Evolutionary conservation across 768 basidiomycete genomes (phyloP).

Genomic region (Kwoniella pini): DNA sequence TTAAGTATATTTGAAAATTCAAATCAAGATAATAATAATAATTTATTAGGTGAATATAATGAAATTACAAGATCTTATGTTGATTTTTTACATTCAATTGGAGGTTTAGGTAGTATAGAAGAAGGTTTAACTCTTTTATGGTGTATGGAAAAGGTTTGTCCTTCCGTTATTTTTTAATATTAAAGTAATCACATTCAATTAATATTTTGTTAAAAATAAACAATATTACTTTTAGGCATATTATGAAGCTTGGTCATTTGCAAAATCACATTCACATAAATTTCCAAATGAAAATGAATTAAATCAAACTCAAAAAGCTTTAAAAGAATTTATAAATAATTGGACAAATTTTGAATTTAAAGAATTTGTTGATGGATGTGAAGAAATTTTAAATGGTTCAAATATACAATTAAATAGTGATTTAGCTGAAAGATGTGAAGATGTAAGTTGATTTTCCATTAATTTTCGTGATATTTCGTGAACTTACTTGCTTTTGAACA

Average conservation of each 20-base stretch:
- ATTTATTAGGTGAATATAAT: slow-evolving; percentile 26
- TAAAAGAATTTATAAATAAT: slow-evolving; percentile 62
- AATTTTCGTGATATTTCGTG: no score
- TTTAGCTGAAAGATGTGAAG: slow-evolving; percentile 21
- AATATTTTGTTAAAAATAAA: no score
- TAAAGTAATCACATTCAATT: no score
- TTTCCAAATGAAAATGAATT: slow-evolving; percentile 56
- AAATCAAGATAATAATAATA: neutral
- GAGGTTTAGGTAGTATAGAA: slow-evolving; percentile 58
- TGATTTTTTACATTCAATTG: slow-evolving; percentile 67
- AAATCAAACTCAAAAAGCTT: slow-evolving; percentile 28
- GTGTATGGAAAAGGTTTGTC: slow-evolving; percentile 72
- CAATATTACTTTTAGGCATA: slow-evolving; percentile 61
- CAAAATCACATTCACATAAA: slow-evolving; percentile 35
- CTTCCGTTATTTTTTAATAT: no score
- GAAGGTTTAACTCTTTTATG: slow-evolving; percentile 73
- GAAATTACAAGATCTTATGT: slow-evolving; percentile 70
- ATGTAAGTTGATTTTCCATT: slow-evolving; percentile 19
- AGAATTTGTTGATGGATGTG: slow-evolving; percentile 46
- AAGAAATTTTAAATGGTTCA: slow-evolving; percentile 50
- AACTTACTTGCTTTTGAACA: neutral
- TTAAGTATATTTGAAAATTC: slow-evolving; percentile 54
- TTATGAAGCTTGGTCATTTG: slow-evolving; percentile 67
- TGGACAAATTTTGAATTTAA: slow-evolving; percentile 60
- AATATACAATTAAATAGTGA: slow-evolving; percentile 14